Conservation (phyloP, 345 rosid genomes). For the Ailanthus altissimus region DNA sequence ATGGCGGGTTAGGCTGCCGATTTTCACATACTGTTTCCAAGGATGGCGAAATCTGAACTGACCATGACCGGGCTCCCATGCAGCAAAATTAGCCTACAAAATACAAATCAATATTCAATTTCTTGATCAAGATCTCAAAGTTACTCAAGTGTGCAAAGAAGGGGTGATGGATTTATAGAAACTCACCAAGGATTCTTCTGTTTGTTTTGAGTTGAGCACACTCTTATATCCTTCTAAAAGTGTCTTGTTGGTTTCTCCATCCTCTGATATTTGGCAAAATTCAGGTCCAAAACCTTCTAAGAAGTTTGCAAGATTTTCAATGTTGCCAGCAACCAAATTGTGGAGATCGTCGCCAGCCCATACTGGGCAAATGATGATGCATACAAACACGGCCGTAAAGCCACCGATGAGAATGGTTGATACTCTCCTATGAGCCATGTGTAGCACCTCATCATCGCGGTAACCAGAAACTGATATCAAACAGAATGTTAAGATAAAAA, state of each 20-base stretch:
- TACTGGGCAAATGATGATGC: conserved; percentile 21
- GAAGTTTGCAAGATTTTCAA: conserved; percentile 25
- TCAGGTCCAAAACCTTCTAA: conserved; percentile 31
- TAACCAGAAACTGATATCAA: conserved; percentile 32
- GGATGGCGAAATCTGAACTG: conserved; percentile 44
- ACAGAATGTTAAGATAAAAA: conserved; percentile 40
- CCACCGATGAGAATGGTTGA: conserved; percentile 33
- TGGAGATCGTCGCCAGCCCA: conserved; percentile 28
- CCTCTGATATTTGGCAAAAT: conserved; percentile 18
- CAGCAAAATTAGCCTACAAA: conserved; percentile 40
- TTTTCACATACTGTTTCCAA: conserved; percentile 39
- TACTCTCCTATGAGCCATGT: conserved; percentile 21
- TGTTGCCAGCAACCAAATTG: conserved; percentile 15
- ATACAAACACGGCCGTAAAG: conserved; percentile 2
- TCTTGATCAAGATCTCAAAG: not conserved
- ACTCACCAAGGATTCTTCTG: conserved; percentile 40
- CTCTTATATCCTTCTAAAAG: conserved; percentile 27
- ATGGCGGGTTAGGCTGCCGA: conserved; percentile 36
- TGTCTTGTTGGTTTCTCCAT: conserved; percentile 9
- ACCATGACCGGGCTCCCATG: conserved; percentile 49
- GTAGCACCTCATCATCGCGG: conserved; percentile 14
- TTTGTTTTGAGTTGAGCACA: conserved; percentile 32
- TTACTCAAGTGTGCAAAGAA: too few species aligned
- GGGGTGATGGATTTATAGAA: not conserved
- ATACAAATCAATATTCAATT: not conserved